Percentiles rank a stretch among this genome's conserved stretches.
phyloP scores from a whole-genome alignment of 257 asterid species.

The Ocimum tenuiflorum region DNA sequence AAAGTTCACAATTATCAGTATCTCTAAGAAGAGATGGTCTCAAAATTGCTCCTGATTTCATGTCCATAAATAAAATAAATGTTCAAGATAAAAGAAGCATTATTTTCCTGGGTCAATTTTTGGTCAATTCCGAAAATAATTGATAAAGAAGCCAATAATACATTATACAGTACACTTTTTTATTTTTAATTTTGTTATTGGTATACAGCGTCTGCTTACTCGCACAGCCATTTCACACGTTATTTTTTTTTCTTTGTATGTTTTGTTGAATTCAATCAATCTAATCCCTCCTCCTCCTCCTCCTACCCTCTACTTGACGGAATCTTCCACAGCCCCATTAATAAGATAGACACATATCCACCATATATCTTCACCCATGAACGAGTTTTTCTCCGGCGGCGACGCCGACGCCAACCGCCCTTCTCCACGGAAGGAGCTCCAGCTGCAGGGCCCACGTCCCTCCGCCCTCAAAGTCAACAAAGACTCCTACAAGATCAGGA shows the following conservation, averaged over 20 bases:
- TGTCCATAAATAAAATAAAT: too few relatives aligned
- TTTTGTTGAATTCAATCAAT: not conserved
- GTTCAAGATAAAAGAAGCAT: too few relatives aligned
- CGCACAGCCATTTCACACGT: conserved; percentile 8
- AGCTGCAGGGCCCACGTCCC: conserved; percentile 94
- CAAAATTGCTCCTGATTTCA: too few relatives aligned
- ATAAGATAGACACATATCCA: conserved; percentile 10
- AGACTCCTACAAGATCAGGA: conserved; percentile 75
- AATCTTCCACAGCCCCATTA: not conserved
- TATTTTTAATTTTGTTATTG: too few relatives aligned
- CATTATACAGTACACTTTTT: too few relatives aligned
- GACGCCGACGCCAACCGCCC: conserved; percentile 31
- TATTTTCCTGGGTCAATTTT: too few relatives aligned
- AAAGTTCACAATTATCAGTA: too few relatives aligned
- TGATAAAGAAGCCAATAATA: too few relatives aligned
- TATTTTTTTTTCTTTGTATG: conserved; percentile 11
- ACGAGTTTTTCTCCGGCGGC: conserved; percentile 39
- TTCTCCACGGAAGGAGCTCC: conserved; percentile 61
- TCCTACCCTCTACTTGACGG: too few relatives aligned
- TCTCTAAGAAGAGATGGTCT: too few relatives aligned
- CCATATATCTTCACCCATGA: conserved; percentile 34
- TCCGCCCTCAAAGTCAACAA: conserved; percentile 77
- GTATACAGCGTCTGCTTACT: too few relatives aligned
- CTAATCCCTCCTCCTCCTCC: conserved; percentile 15
- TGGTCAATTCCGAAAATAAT: too few relatives aligned